Evolutionary conservation across 148 eudicot genomes (phyloP), one percentile per base, ranked within the genome.

Genomic region (Limonium bicolor): DNA sequence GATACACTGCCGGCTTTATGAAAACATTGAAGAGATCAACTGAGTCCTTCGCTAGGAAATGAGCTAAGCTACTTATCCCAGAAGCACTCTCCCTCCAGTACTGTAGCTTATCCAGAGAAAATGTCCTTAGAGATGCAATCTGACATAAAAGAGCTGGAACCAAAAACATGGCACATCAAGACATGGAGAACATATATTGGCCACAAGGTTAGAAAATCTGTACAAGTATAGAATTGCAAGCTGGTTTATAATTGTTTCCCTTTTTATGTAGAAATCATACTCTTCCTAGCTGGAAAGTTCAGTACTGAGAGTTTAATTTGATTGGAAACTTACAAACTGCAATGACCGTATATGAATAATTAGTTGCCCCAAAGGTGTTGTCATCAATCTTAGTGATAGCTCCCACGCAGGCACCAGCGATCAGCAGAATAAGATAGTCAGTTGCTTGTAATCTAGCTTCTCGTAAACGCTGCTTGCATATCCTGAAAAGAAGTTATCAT

Each of bases 71-170:
- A 59, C 72, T 71, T 50, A 71, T 66, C 6, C 77, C 77, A 0
- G 72, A 58, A 7, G 63, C 62, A 30, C 77, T 71, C 50, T 71
- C 77, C 26, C 72, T 54, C 72, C 68, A 58, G 62, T 71, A 66
- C 33, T 71, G 69, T 44, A 71, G 18, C 30, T 62, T 71, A 32
- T 71, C 77, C 14, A 43, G 41, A 8, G 77, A 50, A 51, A 71
- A 71, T 3, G 72, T 42, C 59, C 72, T 62, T 50, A 71, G 23
- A 2, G 77, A 71, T 27, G 65, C 59, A 27, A 71, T 63, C 41
- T 61, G 48, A 41, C 55, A 58, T 58, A 58, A 27, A 12, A 58
- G 50, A 17, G 63, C 63, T 58, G 63, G 3, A 21, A 41, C 19
- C 43, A 27, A 27, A 36, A 19, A 37, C 5, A 48, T n/a, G 15